phyloP scores from a whole-genome alignment of 306 rosid genomes.

The Cicer cuneatum region DNA sequence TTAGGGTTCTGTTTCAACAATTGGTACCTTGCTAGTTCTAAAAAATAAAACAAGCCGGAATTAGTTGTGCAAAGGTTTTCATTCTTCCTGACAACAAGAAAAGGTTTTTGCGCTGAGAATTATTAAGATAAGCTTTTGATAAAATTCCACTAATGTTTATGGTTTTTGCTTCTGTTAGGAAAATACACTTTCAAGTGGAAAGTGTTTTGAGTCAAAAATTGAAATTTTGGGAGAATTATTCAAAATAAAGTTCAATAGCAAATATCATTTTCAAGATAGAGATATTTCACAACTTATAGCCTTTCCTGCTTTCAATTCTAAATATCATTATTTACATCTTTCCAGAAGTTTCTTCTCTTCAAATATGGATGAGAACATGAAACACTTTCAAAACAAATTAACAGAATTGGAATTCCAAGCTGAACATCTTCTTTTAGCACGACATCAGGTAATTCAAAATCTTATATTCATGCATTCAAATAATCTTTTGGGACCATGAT shows the following conservation, averaged over 20 bases:
- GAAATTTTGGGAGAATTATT: too few species aligned
- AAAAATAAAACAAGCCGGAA: too few species aligned
- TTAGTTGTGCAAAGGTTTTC: too few species aligned
- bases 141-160: too few species aligned
- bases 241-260: too few species aligned
- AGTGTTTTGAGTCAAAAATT: too few species aligned
- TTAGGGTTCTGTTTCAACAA: too few species aligned
- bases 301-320: neutral
- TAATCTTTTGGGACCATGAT: neutral
- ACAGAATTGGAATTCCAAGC: constrained; percentile 76
- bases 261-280: too few species aligned
- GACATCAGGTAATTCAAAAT: constrained; percentile 59
- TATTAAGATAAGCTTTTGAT: neutral
- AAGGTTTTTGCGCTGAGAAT: neutral
- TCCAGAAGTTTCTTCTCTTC: constrained; percentile 25
- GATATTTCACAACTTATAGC: too few species aligned
- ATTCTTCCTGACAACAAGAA: neutral
- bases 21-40: too few species aligned
- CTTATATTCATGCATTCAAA: constrained; percentile 1
- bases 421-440: constrained; percentile 79
- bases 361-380: constrained; percentile 65
- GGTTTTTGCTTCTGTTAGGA: too few species aligned
- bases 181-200: too few species aligned
- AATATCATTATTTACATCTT: constrained; percentile 3
- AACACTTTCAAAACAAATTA: constrained; percentile 56